A percentile compares a stretch with the other conserved stretches of the same genome.
Conservation (phyloP, 495 filamentous ascomycete genomes). For the Xylaria cubensis region DNA sequence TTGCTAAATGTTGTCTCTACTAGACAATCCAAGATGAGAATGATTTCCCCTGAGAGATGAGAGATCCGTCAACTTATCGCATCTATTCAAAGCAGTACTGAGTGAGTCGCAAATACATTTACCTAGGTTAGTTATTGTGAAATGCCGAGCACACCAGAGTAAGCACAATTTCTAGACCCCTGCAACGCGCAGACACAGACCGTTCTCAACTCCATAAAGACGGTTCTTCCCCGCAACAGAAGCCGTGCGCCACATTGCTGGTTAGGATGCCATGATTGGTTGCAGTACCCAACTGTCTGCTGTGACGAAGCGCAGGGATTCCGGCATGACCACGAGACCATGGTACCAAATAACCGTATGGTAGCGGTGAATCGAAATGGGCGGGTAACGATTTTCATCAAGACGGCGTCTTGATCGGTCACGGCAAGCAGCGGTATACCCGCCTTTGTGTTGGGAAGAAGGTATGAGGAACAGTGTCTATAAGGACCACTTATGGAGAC, state of each 20-base stretch:
- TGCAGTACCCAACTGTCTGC: background rate
- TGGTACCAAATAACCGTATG: conserved; percentile 7
- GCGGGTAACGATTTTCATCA: background rate
- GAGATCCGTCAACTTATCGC: too few species aligned
- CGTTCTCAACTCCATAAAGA: background rate
- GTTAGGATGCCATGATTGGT: conserved; percentile 14
- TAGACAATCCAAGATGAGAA: too few species aligned
- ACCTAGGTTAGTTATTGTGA: too few species aligned
- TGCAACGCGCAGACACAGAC: background rate
- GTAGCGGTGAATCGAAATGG: conserved; percentile 20
- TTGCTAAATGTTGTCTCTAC: too few species aligned
- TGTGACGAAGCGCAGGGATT: conserved; percentile 1
- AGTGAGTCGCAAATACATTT: too few species aligned
- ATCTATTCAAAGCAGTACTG: too few species aligned
- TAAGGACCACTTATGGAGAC: too few species aligned
- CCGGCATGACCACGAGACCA: background rate
- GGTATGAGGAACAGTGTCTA: too few species aligned
- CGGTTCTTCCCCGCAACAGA: conserved; percentile 13
- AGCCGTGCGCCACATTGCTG: background rate
- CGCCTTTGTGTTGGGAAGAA: too few species aligned
- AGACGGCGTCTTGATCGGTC: background rate
- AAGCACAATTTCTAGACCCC: background rate
- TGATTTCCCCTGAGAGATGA: too few species aligned
- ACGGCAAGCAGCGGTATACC: background rate
- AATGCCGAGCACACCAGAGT: too few species aligned